Conservation (phyloP, 768 basidiomycete species). For the Amanita pseudoporphyria region DNA sequence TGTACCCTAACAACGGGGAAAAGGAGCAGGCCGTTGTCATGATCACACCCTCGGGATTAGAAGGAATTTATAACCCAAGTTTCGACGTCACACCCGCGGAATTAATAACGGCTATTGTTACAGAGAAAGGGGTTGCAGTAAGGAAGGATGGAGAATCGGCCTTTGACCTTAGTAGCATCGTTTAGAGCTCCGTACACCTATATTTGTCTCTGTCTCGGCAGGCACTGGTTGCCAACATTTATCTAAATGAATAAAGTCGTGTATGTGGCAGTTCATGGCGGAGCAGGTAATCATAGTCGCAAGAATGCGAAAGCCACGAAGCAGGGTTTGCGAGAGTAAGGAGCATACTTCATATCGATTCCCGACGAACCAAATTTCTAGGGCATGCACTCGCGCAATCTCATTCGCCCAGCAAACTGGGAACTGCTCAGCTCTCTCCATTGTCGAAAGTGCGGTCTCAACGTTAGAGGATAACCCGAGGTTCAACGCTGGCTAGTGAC, state of each 20-base stretch:
- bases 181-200: slow-evolving; percentile 16
- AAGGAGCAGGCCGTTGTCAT: slow-evolving; percentile 69
- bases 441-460: slow-evolving; percentile 44
- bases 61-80: slow-evolving; percentile 82
- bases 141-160: slow-evolving; percentile 43
- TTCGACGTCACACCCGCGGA: slow-evolving; percentile 96
- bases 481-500: slow-evolving; percentile 56
- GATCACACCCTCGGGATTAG: slow-evolving; percentile 63
- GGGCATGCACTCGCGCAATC: slow-evolving; percentile 44
- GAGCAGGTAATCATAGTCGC: slow-evolving; percentile 58
- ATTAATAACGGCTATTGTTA: slow-evolving; percentile 90
- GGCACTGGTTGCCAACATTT: neutral
- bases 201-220: neutral
- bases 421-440: slow-evolving; percentile 25
- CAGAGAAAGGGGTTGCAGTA: slow-evolving; percentile 88
- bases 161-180: slow-evolving; percentile 60
- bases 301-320: slow-evolving; percentile 43
- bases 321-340: slow-evolving; percentile 45
- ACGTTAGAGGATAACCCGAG: slow-evolving; percentile 56
- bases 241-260: slow-evolving; percentile 13
- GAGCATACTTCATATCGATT: neutral
- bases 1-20: slow-evolving; percentile 46
- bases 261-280: slow-evolving; percentile 65
- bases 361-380: slow-evolving; percentile 14
- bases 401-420: neutral